These are phyloP conservation scores for Tricholoma matsutake DNA, from an alignment of 768 basidiomycete genomes.

Conservation along the genomic window DNA sequence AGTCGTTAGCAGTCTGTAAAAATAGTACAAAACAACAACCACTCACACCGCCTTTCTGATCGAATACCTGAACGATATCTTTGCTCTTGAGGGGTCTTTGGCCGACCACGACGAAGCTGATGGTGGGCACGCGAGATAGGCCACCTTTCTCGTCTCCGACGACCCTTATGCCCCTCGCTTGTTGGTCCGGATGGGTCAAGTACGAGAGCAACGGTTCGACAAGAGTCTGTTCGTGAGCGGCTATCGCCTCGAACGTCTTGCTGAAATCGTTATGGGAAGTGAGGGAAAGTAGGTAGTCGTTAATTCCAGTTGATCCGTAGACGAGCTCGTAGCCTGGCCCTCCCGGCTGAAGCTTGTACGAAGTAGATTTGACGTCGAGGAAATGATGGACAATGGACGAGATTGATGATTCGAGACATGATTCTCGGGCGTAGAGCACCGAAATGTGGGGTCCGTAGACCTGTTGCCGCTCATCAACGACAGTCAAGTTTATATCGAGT, in stretches of 20 bases:
- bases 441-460: slow-evolving; percentile 75
- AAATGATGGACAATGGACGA: slow-evolving; percentile 69
- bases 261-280: slow-evolving; percentile 45
- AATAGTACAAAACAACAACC: not conserved
- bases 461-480: slow-evolving; percentile 30
- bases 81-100: slow-evolving; percentile 53
- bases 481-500: not conserved
- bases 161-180: slow-evolving; percentile 58
- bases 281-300: slow-evolving; percentile 62
- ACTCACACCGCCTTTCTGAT: slow-evolving; percentile 60
- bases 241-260: slow-evolving; percentile 55
- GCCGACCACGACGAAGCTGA: slow-evolving; percentile 69
- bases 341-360: slow-evolving; percentile 70
- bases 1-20: not conserved
- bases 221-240: slow-evolving; percentile 57
- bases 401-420: slow-evolving; percentile 49
- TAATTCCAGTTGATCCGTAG: slow-evolving; percentile 55
- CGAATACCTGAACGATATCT: slow-evolving; percentile 63
- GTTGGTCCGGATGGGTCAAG: slow-evolving; percentile 47
- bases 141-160: slow-evolving; percentile 56
- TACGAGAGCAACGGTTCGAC: slow-evolving; percentile 52
- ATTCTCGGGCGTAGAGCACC: slow-evolving; percentile 55
- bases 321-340: slow-evolving; percentile 74
- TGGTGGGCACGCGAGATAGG: slow-evolving; percentile 55
- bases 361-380: slow-evolving; percentile 40